Conservation (phyloP, 2,329 filamentous ascomycete genomes). For the Dactylellina sp. region DNA sequence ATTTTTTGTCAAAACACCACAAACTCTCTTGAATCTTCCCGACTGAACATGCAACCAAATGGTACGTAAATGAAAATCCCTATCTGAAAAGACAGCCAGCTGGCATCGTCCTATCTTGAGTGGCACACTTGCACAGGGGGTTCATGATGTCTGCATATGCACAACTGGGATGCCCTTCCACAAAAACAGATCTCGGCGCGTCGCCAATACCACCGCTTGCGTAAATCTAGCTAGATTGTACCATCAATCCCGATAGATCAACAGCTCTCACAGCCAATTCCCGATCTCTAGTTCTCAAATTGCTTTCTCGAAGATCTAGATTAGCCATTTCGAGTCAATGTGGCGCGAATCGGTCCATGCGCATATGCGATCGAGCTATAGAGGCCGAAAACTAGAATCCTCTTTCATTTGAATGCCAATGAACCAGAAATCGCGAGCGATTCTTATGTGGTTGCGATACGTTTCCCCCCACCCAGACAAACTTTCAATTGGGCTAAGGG, state of each 20-base stretch:
- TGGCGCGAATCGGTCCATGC: neutral
- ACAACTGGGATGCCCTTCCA: neutral
- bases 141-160: conserved; percentile 1
- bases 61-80: too few relatives aligned
- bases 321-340: neutral
- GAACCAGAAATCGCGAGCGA: too few relatives aligned
- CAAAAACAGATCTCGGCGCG: conserved; percentile 4
- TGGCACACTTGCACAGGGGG: neutral
- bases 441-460: neutral
- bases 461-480: neutral
- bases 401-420: too few relatives aligned
- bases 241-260: neutral
- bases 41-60: too few relatives aligned
- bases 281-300: too few relatives aligned
- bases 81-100: too few relatives aligned
- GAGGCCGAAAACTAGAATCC: neutral
- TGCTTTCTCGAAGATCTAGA: neutral
- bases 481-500: conserved; percentile 2
- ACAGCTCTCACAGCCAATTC: too few relatives aligned
- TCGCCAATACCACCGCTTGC: neutral
- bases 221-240: neutral
- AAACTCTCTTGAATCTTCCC: too few relatives aligned
- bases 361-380: neutral
- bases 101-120: neutral
- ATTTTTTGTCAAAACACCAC: too few relatives aligned